Conservation (phyloP, 805 yeast genomes). For the Ogataea sp. region DNA sequence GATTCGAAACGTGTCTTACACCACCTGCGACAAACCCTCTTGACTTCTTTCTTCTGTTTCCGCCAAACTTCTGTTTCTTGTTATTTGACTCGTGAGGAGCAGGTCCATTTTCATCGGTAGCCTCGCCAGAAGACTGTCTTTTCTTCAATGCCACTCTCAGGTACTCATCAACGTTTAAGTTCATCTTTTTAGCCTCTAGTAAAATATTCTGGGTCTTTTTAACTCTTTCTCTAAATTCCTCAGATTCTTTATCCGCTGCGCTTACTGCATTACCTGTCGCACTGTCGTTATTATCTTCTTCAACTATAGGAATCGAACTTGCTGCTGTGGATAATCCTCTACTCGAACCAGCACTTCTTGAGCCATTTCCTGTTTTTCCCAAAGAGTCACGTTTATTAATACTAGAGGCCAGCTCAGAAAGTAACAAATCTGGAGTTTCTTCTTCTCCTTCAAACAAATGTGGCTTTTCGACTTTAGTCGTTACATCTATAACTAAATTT, state of each 20-base stretch:
- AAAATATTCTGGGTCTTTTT: slow-evolving; percentile 4
- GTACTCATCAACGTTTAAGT: slow-evolving; percentile 7
- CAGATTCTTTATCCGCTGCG: not conserved
- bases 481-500: slow-evolving; percentile 25
- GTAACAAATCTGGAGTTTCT: slow-evolving; percentile 2
- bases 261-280: not conserved
- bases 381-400: no score
- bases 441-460: slow-evolving; percentile 33
- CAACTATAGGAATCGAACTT: not conserved
- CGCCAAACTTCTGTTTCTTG: not conserved
- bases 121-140: slow-evolving; percentile 2
- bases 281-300: no score
- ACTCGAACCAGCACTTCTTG: no score
- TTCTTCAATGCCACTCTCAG: slow-evolving; percentile 4
- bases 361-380: no score
- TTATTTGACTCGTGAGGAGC: not conserved
- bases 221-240: slow-evolving; percentile 2
- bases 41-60: slow-evolving; percentile 18
- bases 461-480: slow-evolving; percentile 23
- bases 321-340: not conserved
- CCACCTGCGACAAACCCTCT: slow-evolving; percentile 22
- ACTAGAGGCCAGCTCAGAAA: not conserved
- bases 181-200: slow-evolving; percentile 7
- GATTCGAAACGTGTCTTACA: slow-evolving; percentile 11
- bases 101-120: not conserved